Base-by-base conservation (phyloP, 2,329 filamentous ascomycete genomes). In the Fusarium begoniae region DNA sequence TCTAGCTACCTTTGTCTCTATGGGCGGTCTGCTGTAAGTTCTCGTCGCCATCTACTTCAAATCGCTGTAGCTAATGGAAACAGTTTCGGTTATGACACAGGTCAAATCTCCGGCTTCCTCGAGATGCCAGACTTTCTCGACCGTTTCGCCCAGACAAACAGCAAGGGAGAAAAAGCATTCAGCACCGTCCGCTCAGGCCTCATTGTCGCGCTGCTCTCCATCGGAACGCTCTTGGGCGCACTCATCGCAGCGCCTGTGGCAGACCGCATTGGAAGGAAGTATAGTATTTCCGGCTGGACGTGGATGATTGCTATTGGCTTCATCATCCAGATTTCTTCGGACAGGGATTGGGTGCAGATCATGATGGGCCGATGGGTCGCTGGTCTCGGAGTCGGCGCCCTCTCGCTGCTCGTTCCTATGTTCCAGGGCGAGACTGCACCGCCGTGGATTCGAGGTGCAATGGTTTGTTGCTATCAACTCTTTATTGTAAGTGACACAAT, bases 341-440 rank as follows among this genome's bases (percentile, higher is more conserved):
- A 80, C 0, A 76, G 74, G 5, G 82, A 82, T 14, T 93, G 92
- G 91, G 89, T 89, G 53, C 91, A 93, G 76, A 84, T 93, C 66
- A 90, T 91, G 73, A 83, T 91, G 51, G 92, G 92, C 20, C 85
- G 92, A 62, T 88, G 90, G 75, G 85, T 92, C 22, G 89, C 90
- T 20, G 92, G 92, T 58, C 83, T 93, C 4, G 91, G 91, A 20
- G 90, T 94, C 47, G 92, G 92, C 62, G 89, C 88, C 0, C 81
- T 93, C 4, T 90, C 88, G 15, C 87, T 92, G 10, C 81, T 91
- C 18, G 90, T 91, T 0, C 90, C 91, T n/a, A 91, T 94, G 89
- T 94, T 93, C 79, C 91, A 93, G 77, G 89, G 89, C n/a, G 92
- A 94, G 81, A 92, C 88, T 11, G 89, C 90, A 11, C 92, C 92